A percentile compares a stretch with the other conserved stretches of the same genome.
phyloP scores from a whole-genome alignment of 176 grass and related monocot species.

The Rhipidocladum racemiflorum region DNA sequence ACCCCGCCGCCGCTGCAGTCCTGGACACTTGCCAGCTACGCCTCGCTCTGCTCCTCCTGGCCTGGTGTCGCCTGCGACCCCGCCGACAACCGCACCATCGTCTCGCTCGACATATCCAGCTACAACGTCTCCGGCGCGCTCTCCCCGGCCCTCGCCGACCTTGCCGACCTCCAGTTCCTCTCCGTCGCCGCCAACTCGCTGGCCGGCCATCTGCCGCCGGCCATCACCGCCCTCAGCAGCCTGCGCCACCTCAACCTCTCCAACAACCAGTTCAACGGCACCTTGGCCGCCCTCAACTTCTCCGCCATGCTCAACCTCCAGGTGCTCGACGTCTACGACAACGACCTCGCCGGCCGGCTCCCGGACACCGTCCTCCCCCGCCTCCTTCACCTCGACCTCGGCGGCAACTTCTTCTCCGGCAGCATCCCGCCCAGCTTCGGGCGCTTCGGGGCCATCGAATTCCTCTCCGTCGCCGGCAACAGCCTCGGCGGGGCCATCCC shows the following conservation, averaged over 20 bases:
- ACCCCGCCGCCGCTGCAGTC: slow-evolving; percentile 2
- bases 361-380: not conserved
- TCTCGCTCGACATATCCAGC: slow-evolving; percentile 56
- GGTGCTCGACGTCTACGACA: slow-evolving; percentile 75
- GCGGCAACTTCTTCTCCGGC: slow-evolving; percentile 77
- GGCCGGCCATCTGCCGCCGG: slow-evolving; percentile 24
- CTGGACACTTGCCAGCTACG: slow-evolving; percentile 47
- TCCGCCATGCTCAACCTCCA: slow-evolving; percentile 30
- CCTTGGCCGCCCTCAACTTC: slow-evolving; percentile 35
- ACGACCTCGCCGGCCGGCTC: slow-evolving; percentile 57
- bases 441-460: slow-evolving; percentile 35
- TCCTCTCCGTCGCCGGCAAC: slow-evolving; percentile 67
- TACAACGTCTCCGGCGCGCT: slow-evolving; percentile 58
- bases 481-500: slow-evolving; percentile 52
- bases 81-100: slow-evolving; percentile 24
- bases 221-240: slow-evolving; percentile 17
- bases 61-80: slow-evolving; percentile 43
- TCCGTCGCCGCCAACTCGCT: slow-evolving; percentile 47
- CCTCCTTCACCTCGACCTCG: slow-evolving; percentile 63
- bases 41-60: slow-evolving; percentile 59
- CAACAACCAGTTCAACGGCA: slow-evolving; percentile 79
- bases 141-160: slow-evolving; percentile 33
- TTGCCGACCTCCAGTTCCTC: slow-evolving; percentile 32
- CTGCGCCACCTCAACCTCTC: slow-evolving; percentile 68
- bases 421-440: slow-evolving; percentile 49